phyloP scores from a whole-genome alignment of 148 eudicot species.

The Amaranthus palmeri region DNA sequence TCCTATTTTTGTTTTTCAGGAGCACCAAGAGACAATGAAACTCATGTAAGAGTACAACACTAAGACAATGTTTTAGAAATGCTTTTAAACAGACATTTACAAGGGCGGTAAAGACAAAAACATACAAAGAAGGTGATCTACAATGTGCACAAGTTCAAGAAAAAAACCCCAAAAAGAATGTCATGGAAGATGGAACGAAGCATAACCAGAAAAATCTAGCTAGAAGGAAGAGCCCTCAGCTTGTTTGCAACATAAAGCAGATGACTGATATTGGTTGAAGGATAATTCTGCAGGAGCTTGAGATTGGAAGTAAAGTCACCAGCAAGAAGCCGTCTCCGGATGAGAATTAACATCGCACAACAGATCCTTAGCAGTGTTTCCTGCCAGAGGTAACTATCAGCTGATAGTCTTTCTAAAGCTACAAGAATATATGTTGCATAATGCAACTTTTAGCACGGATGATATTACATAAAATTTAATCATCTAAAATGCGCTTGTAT shows the following conservation, averaged over 20 bases:
- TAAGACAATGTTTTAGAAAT: conserved; percentile 10
- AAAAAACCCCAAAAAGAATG: conserved; percentile 7
- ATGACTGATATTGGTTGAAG: conserved; percentile 86
- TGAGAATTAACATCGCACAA: conserved; percentile 89
- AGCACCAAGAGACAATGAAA: neutral
- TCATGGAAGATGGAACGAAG: neutral
- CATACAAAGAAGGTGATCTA: conserved; percentile 4
- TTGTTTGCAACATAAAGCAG: conserved; percentile 92
- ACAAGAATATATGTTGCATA: neutral
- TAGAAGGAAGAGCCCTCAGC: conserved; percentile 50
- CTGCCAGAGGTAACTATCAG: conserved; percentile 37
- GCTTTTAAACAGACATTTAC: conserved; percentile 22
- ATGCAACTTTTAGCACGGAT: neutral
- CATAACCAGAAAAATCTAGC: conserved; percentile 22
- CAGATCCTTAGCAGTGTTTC: conserved; percentile 87
- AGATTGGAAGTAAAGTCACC: conserved; percentile 96
- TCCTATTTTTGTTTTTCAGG: too few species aligned
- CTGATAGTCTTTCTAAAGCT: neutral
- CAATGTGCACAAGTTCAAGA: conserved; percentile 20
- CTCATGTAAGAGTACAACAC: neutral
- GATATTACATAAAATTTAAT: neutral
- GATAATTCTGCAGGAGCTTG: conserved; percentile 85
- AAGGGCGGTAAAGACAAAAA: neutral
- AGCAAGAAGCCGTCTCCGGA: conserved; percentile 87
- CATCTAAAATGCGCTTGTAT: neutral